phyloP scores from a whole-genome alignment of 768 basidiomycete species.

The Chalciporus piperatus region DNA sequence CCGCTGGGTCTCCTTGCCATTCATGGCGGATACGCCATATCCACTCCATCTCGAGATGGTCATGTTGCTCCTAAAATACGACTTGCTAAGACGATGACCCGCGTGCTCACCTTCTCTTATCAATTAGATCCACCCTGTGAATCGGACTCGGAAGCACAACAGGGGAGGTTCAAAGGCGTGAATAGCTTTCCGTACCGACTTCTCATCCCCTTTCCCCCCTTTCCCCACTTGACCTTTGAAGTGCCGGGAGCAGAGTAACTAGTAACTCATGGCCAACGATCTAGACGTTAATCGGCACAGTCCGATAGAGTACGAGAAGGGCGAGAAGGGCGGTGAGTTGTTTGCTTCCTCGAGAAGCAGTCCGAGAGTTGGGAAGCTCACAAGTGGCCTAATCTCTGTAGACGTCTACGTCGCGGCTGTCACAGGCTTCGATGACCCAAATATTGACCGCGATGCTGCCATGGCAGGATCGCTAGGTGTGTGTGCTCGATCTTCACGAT shows the following conservation, averaged over 20 bases:
- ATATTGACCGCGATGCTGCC: slow-evolving; percentile 27
- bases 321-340: slow-evolving; percentile 7
- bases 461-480: slow-evolving; percentile 20
- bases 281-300: neutral
- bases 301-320: slow-evolving; percentile 16
- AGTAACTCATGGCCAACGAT: slow-evolving; percentile 15
- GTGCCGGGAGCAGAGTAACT: neutral
- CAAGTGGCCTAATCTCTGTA: too few relatives aligned
- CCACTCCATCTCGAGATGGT: neutral
- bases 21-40: too few relatives aligned
- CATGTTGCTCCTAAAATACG: neutral
- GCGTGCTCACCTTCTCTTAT: slow-evolving; percentile 5
- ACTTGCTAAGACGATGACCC: neutral
- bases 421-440: slow-evolving; percentile 36
- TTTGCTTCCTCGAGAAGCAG: too few relatives aligned
- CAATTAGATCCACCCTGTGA: neutral
- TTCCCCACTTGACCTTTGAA: neutral
- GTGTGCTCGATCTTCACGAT: neutral
- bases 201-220: neutral
- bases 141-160: neutral
- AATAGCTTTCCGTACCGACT: neutral
- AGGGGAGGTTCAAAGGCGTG: neutral
- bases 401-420: neutral
- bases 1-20: neutral
- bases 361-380: too few relatives aligned